Evolutionary conservation across 2,329 filamentous ascomycete species (phyloP).

Genomic region (Trichoderma brevicompactum): DNA sequence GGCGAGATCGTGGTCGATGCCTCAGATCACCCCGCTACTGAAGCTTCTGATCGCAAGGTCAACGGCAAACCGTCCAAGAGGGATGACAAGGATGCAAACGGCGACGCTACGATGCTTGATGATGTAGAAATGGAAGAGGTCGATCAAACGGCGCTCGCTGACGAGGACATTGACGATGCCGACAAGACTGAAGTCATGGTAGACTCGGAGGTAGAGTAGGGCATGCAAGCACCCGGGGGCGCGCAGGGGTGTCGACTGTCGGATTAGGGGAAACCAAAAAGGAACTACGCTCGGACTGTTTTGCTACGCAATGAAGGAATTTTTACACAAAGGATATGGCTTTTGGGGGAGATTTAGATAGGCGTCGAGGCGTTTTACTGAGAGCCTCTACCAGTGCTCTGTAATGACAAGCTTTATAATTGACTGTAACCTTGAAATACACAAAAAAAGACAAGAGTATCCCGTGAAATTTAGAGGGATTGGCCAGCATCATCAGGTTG

Average conservation of each 20-base stretch:
- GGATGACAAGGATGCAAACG: slow-evolving; percentile 42
- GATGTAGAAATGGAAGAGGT: slow-evolving; percentile 59
- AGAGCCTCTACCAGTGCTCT: slow-evolving; percentile 13
- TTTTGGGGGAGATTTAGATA: slow-evolving; percentile 47
- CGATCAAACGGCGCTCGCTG: slow-evolving; percentile 46
- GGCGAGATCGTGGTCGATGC: slow-evolving; percentile 39
- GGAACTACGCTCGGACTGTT: slow-evolving; percentile 49
- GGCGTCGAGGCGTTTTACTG: slow-evolving; percentile 26
- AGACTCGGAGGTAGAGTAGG: slow-evolving; percentile 44
- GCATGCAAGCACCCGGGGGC: neutral
- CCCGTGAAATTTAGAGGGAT: too few relatives aligned
- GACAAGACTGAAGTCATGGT: slow-evolving; percentile 46
- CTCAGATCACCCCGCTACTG: slow-evolving; percentile 28
- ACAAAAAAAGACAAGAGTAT: too few relatives aligned
- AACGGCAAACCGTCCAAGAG: slow-evolving; percentile 24
- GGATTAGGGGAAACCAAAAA: neutral
- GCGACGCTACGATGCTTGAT: slow-evolving; percentile 52
- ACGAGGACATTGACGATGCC: slow-evolving; percentile 52
- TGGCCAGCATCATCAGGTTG: neutral
- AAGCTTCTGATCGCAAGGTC: slow-evolving; percentile 14
- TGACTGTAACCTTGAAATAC: neutral
- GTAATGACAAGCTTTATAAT: slow-evolving; percentile 19
- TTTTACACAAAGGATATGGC: slow-evolving; percentile 45
- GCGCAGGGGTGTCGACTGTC: neutral
- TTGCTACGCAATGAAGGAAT: slow-evolving; percentile 52